phyloP scores from a whole-genome alignment of 768 basidiomycete genomes.

The Serendipita sp. region DNA sequence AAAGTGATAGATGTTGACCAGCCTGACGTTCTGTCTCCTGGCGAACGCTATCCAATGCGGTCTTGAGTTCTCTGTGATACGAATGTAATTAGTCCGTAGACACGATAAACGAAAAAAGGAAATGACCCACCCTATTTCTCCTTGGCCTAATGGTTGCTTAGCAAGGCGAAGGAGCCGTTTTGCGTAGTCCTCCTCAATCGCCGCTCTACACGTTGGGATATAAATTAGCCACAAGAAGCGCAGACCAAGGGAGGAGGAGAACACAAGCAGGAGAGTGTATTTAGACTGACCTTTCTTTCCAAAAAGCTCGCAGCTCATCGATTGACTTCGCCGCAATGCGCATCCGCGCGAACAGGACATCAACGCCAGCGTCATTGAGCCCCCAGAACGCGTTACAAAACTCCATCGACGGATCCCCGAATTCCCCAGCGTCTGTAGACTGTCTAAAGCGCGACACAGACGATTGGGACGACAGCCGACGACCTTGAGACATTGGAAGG shows the following conservation, averaged over 20 bases:
- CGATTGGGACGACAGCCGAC: neutral
- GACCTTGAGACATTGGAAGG: neutral
- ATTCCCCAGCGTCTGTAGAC: conserved; percentile 16
- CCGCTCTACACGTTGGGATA: conserved; percentile 35
- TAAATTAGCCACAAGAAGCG: conserved; percentile 3
- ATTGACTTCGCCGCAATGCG: conserved; percentile 69
- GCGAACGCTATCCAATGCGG: conserved; percentile 62
- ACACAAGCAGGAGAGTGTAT: neutral
- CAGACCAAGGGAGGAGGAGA: neutral
- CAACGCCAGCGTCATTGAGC: conserved; percentile 66
- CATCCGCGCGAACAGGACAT: conserved; percentile 81
- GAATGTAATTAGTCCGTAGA: conserved; percentile 14
- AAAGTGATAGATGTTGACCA: conserved; percentile 51
- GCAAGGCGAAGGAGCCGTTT: conserved; percentile 68
- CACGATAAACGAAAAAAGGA: conserved; percentile 13
- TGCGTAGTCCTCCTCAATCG: conserved; percentile 91
- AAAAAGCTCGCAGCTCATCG: conserved; percentile 76
- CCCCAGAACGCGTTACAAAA: conserved; percentile 99
- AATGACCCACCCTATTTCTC: conserved; percentile 73
- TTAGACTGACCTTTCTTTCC: conserved; percentile 70
- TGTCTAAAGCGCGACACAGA: conserved; percentile 9
- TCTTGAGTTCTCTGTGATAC: conserved; percentile 53
- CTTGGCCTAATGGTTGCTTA: conserved; percentile 59
- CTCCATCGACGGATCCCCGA: conserved; percentile 42
- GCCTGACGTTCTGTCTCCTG: conserved; percentile 76